phyloP scores from a whole-genome alignment of 2,329 filamentous ascomycete species.

The Chrysoporthe puriensis region DNA sequence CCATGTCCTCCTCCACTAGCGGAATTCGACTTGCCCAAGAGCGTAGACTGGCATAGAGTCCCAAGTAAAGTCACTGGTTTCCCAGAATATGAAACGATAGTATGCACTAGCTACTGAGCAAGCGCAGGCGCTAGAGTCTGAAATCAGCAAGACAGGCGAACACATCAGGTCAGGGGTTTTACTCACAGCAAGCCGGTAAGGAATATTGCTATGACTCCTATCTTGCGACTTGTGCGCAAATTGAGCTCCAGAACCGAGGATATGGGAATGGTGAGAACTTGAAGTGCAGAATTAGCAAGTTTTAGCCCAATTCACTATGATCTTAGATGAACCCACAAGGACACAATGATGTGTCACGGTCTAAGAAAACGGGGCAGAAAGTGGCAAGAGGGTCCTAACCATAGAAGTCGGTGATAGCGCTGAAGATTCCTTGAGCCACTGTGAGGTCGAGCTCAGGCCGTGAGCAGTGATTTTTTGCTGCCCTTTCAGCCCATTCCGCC shows the following conservation, averaged over 20 bases:
- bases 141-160: neutral
- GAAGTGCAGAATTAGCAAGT: neutral
- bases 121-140: neutral
- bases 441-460: neutral
- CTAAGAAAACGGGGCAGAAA: no score
- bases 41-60: neutral
- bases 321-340: neutral
- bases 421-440: neutral
- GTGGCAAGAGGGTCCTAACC: neutral
- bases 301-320: neutral
- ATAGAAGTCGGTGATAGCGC: neutral
- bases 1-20: neutral
- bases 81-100: neutral
- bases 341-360: neutral
- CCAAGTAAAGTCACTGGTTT: neutral
- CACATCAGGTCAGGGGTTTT: neutral
- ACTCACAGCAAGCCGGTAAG: neutral
- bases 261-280: neutral
- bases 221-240: neutral
- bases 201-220: neutral
- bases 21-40: neutral
- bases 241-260: neutral
- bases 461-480: neutral
- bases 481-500: neutral
- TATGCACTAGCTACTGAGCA: neutral